Evolutionary conservation across 805 yeast species (phyloP).

Genomic region (Wickerhamia fluorescens): DNA sequence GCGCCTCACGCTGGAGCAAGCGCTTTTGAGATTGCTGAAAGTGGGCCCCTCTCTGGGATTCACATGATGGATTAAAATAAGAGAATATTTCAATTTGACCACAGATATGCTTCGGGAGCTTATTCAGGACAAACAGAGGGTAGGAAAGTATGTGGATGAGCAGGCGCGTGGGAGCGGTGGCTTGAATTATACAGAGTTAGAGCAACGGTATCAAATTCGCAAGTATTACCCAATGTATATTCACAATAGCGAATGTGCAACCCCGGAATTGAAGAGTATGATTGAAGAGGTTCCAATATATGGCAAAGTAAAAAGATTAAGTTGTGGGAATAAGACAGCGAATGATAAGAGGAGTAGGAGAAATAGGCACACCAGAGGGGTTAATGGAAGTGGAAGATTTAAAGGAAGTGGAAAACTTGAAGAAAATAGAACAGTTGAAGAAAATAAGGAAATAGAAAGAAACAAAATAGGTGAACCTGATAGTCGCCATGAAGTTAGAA

Average conservation of each 20-base stretch:
- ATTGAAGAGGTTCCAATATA: slow-evolving; percentile 34
- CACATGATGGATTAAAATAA: too few relatives aligned
- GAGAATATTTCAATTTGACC: too few relatives aligned
- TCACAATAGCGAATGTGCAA: slow-evolving; percentile 29
- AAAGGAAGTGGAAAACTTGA: slow-evolving; percentile 1
- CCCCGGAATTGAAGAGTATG: slow-evolving; percentile 30
- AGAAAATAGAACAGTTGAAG: too few relatives aligned
- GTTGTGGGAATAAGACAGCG: slow-evolving; percentile 24
- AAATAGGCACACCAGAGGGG: slow-evolving; percentile 4
- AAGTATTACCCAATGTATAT: slow-evolving; percentile 34
- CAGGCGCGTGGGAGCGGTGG: too few relatives aligned
- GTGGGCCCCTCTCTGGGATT: too few relatives aligned
- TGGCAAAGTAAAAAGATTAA: slow-evolving; percentile 32
- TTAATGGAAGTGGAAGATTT: slow-evolving; percentile 2
- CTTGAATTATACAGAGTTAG: slow-evolving; percentile 31
- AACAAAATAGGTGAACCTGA: not conserved
- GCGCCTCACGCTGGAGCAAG: too few relatives aligned
- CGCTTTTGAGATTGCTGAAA: too few relatives aligned
- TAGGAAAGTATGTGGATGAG: too few relatives aligned
- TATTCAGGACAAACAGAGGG: too few relatives aligned
- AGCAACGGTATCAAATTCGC: slow-evolving; percentile 23
- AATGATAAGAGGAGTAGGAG: slow-evolving; percentile 11
- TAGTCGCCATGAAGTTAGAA: not conserved
- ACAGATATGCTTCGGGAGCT: too few relatives aligned
- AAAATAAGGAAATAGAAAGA: slow-evolving; percentile 3